A percentile compares a stretch with the other conserved stretches of the same genome.
phyloP scores from a whole-genome alignment of 495 filamentous ascomycete species.

The Bacidia rubella region DNA sequence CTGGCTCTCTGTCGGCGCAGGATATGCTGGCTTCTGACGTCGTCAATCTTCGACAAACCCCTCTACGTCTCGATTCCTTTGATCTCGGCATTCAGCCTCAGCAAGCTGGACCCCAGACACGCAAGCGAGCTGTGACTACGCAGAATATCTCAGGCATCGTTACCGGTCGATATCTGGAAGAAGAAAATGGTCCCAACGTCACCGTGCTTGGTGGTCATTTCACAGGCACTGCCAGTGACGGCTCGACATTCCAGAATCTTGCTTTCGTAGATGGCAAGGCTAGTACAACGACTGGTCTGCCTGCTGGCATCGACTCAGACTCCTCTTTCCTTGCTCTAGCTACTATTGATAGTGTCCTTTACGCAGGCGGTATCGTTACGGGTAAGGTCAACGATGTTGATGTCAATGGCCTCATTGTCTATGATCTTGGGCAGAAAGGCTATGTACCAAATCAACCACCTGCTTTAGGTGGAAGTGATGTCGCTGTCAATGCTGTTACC shows the following conservation, averaged over 20 bases:
- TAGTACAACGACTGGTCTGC: constrained; percentile 51
- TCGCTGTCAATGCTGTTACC: constrained; percentile 62
- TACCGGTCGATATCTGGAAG: constrained; percentile 59
- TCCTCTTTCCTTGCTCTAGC: constrained; percentile 64
- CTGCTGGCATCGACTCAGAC: constrained; percentile 47
- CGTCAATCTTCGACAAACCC: constrained; percentile 43
- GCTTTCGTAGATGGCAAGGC: constrained; percentile 51
- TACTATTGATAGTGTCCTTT: constrained; percentile 55
- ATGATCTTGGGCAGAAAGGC: constrained; percentile 51
- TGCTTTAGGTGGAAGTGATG: constrained; percentile 49
- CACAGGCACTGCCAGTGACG: constrained; percentile 51
- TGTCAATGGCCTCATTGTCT: constrained; percentile 65
- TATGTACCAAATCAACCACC: constrained; percentile 55
- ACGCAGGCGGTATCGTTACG: constrained; percentile 65
- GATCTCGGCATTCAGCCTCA: constrained; percentile 45
- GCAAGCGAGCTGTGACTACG: constrained; percentile 43
- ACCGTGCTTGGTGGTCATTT: constrained; percentile 89
- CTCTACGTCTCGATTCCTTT: constrained; percentile 38
- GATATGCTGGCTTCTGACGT: constrained; percentile 55
- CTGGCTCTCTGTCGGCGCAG: constrained; percentile 63
- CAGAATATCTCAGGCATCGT: constrained; percentile 49
- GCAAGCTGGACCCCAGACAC: constrained; percentile 23
- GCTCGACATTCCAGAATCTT: constrained; percentile 62
- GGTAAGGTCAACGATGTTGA: constrained; percentile 48
- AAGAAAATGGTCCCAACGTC: constrained; percentile 47